Conservation (phyloP, 2,329 filamentous ascomycete genomes). For the Epichloe gansuensis region DNA sequence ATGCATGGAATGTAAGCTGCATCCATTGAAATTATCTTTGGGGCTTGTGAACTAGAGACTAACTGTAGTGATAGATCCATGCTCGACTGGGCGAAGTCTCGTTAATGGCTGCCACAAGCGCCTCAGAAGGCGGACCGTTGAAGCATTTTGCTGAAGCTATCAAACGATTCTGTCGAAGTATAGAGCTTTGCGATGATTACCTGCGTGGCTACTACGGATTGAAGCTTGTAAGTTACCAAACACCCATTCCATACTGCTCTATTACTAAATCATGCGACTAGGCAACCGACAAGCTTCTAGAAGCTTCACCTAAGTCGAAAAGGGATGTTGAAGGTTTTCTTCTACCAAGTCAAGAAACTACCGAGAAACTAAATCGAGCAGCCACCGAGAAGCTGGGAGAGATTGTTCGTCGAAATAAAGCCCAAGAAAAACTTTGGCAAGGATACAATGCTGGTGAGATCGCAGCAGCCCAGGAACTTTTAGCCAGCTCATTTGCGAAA, state of each 20-base stretch:
- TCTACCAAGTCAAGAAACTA: constrained; percentile 42
- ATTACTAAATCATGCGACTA: constrained; percentile 14
- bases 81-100: constrained; percentile 74
- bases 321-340: constrained; percentile 39
- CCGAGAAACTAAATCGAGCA: constrained; percentile 56
- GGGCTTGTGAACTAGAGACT: constrained; percentile 6
- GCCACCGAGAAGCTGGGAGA: constrained; percentile 65
- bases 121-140: constrained; percentile 26
- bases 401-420: constrained; percentile 53
- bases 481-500: constrained; percentile 38
- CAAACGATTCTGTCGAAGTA: constrained; percentile 75
- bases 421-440: constrained; percentile 52
- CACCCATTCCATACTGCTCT: background rate
- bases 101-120: constrained; percentile 51
- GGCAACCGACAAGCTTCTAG: constrained; percentile 39
- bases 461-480: constrained; percentile 53
- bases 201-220: constrained; percentile 86
- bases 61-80: constrained; percentile 50
- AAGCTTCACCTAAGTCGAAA: constrained; percentile 27
- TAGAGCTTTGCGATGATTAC: constrained; percentile 90
- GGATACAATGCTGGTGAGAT: constrained; percentile 63
- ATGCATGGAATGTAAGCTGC: constrained; percentile 82
- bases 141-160: constrained; percentile 58
- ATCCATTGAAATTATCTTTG: background rate
- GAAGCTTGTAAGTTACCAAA: constrained; percentile 48